Base-by-base conservation (phyloP, 1,284 basidiomycete species). In the Ceratobasidium sp. region DNA sequence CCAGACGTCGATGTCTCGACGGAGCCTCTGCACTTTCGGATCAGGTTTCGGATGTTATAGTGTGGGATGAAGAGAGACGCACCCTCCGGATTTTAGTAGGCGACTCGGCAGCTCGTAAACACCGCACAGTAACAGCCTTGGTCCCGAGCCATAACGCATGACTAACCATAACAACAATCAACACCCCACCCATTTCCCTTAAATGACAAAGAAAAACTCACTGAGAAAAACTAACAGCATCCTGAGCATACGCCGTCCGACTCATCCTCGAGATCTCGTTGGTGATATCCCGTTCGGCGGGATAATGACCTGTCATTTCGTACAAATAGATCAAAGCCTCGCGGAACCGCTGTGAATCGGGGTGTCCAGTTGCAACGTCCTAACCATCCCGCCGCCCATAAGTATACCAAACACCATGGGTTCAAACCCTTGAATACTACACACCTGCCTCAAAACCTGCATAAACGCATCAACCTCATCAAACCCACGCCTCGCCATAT, bases 261-360 rank as follows among this genome's bases (percentile, higher is more conserved):
- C 49, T 56, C 42, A 77, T 66, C 51, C 64, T 66, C 63, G 73
- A 67, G 7, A 77, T 49, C 63, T 77, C 73, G 18, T 77, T 77
- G 3, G 63, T 77, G n/a, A 67, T 77, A 67, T 77, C 73, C 51
- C 73, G 63, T 39, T 77, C 73, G 9, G 73, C 73, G 26, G 73
- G 73, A 20, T 77, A 77, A 56, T 77, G 73, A 0, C 73, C 73
- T 28, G 73, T 77, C 61, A 77, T 67, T 33, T 66, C 63, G 33
- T 64, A 77, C 39, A 77, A 46, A 39, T 56, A 42, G n/a, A 77
- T 39, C 73, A 77, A 67, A 63, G 73, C 73, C 33, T 77, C 73
- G 10, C 46, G 44, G 49, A 77, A 67, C 72, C 51, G 13, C n/a
- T 67, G 63, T 3, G 73, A 55, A 28, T 77, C 73, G 7, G 63